Evolutionary conservation across 192 early-diverging fungal genomes (phyloP), one percentile per base, ranked within the genome.

Genomic region (Gamsiella multidivaricata): DNA sequence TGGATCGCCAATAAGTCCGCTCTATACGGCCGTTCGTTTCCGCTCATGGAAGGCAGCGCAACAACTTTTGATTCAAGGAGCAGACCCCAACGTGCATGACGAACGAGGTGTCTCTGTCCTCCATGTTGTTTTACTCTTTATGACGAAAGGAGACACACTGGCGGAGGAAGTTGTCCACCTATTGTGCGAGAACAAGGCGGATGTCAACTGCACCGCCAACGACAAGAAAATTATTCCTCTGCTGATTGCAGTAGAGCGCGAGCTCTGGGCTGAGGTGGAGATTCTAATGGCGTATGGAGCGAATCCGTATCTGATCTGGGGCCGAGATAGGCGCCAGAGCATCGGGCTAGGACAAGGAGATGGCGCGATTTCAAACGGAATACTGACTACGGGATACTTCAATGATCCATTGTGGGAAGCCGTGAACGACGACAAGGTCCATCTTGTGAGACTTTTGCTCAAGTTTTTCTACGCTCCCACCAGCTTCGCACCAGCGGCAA

Each of bases 201-300:
- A 78, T 47, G 74, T 78, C 12, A 78, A 78, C 41, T 64, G 74
- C 42, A 28, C 64, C 15, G 74, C 65, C 4, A 78, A 64, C 58
- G 74, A 78, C 60, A 78, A 69, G 36, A 78, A 69, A 41, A 55
- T 55, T 14, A 78, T 68, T 26, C 74, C 74, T 3, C 45, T 78
- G 5, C 45, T 58, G 28, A 80, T 71, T 20, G 78, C 78, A 5
- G 78, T 73, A 15, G 78, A 80, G 17, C 69, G 78, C 9, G 69
- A 67, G 25, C 49, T 80, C 8, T 80, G 69, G 70, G 78, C 69
- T 11, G 78, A 80, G 56, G 78, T 61, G 8, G 78, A 73, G 57
- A 80, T 80, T 31, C 17, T 70, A 53, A 80, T 80, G 78, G 78
- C 78, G 10, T 78, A 69, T 26, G 74, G 74, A n/a, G 74, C 74